Conservation (phyloP, 2,329 filamentous ascomycete species). For the Blastomyces gilchristii region DNA sequence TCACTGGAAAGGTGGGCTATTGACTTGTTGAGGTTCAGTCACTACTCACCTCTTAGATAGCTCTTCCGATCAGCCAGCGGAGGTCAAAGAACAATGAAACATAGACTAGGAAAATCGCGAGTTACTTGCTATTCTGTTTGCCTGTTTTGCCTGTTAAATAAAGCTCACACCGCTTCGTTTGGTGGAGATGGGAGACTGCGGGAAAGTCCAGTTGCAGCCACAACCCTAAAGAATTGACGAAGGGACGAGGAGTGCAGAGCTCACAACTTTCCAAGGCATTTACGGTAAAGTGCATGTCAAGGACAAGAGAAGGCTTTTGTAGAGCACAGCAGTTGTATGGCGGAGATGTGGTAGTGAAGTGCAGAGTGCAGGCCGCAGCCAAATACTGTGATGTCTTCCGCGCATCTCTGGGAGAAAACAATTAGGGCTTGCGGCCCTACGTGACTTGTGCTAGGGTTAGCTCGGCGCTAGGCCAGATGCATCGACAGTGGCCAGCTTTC, state of each 20-base stretch:
- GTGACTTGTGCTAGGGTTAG: background rate
- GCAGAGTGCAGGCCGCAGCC: background rate
- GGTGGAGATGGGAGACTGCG: background rate
- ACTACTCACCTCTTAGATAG: background rate
- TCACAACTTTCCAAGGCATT: background rate
- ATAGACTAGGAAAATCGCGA: background rate
- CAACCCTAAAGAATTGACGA: background rate
- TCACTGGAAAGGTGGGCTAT: background rate
- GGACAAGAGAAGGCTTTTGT: background rate
- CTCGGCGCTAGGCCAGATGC: conserved; percentile 1
- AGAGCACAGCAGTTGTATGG: background rate
- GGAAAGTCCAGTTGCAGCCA: background rate
- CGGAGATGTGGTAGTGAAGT: background rate
- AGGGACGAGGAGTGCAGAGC: background rate
- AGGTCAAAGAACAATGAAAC: background rate
- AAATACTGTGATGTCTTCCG: background rate
- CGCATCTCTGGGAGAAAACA: conserved; percentile 1
- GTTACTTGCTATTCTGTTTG: background rate
- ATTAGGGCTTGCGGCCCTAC: conserved; percentile 5
- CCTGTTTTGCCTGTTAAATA: background rate
- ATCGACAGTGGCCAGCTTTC: conserved; percentile 1
- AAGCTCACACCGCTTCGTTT: background rate
- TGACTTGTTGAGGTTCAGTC: background rate
- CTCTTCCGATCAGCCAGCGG: background rate
- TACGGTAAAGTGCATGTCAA: background rate